These are phyloP conservation scores for Plenodomus lindquistii DNA, from an alignment of 2,329 filamentous ascomycete genomes.

Conservation along the genomic window DNA sequence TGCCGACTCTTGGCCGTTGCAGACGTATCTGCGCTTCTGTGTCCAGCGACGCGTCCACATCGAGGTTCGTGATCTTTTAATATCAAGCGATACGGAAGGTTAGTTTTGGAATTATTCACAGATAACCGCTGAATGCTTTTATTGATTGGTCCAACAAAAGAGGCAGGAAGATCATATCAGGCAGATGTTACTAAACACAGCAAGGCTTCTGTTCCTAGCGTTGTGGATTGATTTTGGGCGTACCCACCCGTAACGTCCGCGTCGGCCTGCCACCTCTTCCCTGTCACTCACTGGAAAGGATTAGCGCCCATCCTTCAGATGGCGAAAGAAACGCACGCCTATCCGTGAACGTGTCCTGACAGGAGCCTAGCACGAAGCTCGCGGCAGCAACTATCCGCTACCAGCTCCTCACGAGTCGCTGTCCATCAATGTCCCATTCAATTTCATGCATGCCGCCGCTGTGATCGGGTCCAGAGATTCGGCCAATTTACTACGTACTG, in stretches of 20 bases:
- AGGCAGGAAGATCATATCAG: conserved; percentile 16
- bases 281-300: conserved; percentile 19
- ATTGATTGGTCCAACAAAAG: conserved; percentile 12
- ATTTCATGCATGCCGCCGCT: conserved; percentile 3
- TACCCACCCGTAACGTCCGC: conserved; percentile 35
- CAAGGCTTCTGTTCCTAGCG: conserved; percentile 22
- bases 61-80: conserved; percentile 25
- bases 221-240: conserved; percentile 19
- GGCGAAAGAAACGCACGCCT: conserved; percentile 19
- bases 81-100: conserved; percentile 5
- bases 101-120: conserved; percentile 16
- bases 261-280: conserved; percentile 28
- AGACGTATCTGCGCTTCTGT: conserved; percentile 14
- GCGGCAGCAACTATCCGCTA: conserved; percentile 20
- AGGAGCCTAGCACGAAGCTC: conserved; percentile 17
- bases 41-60: conserved; percentile 14
- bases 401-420: conserved; percentile 12
- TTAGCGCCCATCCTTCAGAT: conserved; percentile 24
- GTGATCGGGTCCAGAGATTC: conserved; percentile 6
- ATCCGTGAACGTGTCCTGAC: conserved; percentile 29
- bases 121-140: conserved; percentile 13
- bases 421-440: no score
- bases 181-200: conserved; percentile 17
- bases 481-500: conserved; percentile 10
- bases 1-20: conserved; percentile 12